phyloP scores from a whole-genome alignment of 2,329 filamentous ascomycete species.

The Aotearoamyces nothofagi region DNA sequence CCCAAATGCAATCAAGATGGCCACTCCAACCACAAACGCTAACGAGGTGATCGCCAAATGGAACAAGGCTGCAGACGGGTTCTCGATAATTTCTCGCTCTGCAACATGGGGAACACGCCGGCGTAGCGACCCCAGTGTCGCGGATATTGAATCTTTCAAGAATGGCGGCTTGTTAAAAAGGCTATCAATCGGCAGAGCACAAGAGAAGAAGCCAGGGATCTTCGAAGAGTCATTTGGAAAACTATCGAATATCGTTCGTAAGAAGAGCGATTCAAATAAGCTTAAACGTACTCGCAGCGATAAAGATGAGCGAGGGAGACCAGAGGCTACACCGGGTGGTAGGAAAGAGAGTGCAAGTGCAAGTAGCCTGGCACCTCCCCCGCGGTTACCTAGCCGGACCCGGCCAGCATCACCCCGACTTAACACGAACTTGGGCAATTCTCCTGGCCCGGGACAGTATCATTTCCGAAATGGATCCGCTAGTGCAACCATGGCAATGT shows the following conservation, averaged over 20 bases:
- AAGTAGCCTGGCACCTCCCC: slow-evolving; percentile 30
- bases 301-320: slow-evolving; percentile 13
- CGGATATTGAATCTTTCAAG: slow-evolving; percentile 41
- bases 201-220: slow-evolving; percentile 27
- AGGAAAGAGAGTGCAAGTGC: slow-evolving; percentile 19
- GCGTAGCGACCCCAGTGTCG: slow-evolving; percentile 42
- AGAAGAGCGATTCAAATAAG: slow-evolving; percentile 15
- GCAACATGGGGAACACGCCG: slow-evolving; percentile 59
- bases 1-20: slow-evolving; percentile 17
- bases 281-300: slow-evolving; percentile 16
- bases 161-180: slow-evolving; percentile 49
- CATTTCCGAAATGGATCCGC: slow-evolving; percentile 47
- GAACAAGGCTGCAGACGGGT: slow-evolving; percentile 25
- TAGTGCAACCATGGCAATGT: slow-evolving; percentile 28
- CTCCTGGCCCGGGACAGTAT: no score
- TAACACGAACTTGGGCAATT: slow-evolving; percentile 41
- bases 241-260: slow-evolving; percentile 16
- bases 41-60: slow-evolving; percentile 33
- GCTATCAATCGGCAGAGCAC: slow-evolving; percentile 34
- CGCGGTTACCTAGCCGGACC: slow-evolving; percentile 33
- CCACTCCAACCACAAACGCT: slow-evolving; percentile 28
- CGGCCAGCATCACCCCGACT: slow-evolving; percentile 35
- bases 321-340: slow-evolving; percentile 15
- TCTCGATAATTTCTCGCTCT: slow-evolving; percentile 43
- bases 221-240: slow-evolving; percentile 26